Evolutionary conservation across 2,329 filamentous ascomycete species (phyloP), one percentile per base, ranked within the genome.

Genomic region (Xylariales sp.): DNA sequence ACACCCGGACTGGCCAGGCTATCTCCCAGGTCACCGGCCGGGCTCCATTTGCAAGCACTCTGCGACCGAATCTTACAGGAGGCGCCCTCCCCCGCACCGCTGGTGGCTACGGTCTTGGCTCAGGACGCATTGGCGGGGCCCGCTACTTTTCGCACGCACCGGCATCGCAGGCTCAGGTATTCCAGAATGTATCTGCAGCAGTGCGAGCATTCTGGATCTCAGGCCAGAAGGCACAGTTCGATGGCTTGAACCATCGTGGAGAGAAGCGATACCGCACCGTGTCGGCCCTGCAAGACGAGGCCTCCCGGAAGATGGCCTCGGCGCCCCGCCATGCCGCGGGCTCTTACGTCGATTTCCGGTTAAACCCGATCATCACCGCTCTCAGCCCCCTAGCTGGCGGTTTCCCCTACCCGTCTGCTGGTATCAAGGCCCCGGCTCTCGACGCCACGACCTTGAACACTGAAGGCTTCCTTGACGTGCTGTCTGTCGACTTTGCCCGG

Each of bases 131-230:
- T 66, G 89, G 92, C 72, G 92, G 91, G 52, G 89, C 90, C 30
- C 88, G 95, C 72, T 95, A 95, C 83, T 98, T 98, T 82, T 97
- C 93, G 0, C 94, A 97, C 81, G 88, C 90, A 0, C 93, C 95
- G 1, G 91, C 93, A 9, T 89, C 91, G 7, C 94, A 93, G 46
- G 93, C 94, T 0, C 93, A 98, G 79, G 93, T 98, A 54, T 88
- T 98, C 59, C 92, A 96, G 79, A 97, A 97, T 80, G 95, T 97
- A n/a, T 97, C 93, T 12, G 90, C 94, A 74, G 96, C 94, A 5
- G 90, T 98, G 76, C 90, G 96, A 62, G 94, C 94, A 12, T 97
- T 99, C 81, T 91, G 93, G 81, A 85, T 97, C n/a, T 94, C 92
- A 0, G 96, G 96, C 0, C 90, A 97, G 76, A 96, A 94, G 79